Evolutionary conservation across 805 yeast species (phyloP).

Genomic region (Dipodascus geniculatus): DNA sequence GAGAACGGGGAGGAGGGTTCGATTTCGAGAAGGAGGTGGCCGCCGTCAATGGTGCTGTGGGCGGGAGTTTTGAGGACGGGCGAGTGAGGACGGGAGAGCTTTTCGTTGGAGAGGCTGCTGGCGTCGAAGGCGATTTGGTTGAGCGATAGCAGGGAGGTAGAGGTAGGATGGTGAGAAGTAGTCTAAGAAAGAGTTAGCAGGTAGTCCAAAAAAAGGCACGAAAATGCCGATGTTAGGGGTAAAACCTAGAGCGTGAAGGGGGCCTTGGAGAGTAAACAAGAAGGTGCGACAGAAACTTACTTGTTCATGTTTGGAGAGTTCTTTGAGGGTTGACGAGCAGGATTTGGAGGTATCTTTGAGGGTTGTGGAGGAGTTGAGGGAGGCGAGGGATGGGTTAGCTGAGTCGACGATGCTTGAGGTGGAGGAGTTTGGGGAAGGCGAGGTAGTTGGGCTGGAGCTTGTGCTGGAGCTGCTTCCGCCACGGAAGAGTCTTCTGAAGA

Average conservation of each 20-base stretch:
- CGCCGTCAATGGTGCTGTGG: not conserved
- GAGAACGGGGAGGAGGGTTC: not conserved
- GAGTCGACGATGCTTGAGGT: too few relatives aligned
- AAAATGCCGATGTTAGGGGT: not conserved
- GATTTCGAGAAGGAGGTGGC: not conserved
- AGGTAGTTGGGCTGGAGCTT: not conserved
- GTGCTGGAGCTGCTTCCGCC: not conserved
- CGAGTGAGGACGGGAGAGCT: not conserved
- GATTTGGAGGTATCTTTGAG: not conserved
- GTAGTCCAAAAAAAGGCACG: not conserved
- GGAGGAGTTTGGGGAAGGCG: not conserved
- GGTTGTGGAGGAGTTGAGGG: not conserved
- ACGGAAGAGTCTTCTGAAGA: not conserved
- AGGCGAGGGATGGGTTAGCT: not conserved
- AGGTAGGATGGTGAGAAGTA: not conserved
- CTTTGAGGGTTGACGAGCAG: not conserved
- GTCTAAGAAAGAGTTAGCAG: not conserved
- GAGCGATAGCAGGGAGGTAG: not conserved
- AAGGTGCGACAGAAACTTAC: not conserved
- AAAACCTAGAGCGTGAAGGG: not conserved
- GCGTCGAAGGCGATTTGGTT: not conserved
- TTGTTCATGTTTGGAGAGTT: not conserved
- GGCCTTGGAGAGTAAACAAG: not conserved
- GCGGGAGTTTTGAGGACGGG: not conserved
- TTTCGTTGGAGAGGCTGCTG: not conserved